Evolutionary conservation across 305 asterid genomes (phyloP).

Genomic region (Fraxinus albicans): DNA sequence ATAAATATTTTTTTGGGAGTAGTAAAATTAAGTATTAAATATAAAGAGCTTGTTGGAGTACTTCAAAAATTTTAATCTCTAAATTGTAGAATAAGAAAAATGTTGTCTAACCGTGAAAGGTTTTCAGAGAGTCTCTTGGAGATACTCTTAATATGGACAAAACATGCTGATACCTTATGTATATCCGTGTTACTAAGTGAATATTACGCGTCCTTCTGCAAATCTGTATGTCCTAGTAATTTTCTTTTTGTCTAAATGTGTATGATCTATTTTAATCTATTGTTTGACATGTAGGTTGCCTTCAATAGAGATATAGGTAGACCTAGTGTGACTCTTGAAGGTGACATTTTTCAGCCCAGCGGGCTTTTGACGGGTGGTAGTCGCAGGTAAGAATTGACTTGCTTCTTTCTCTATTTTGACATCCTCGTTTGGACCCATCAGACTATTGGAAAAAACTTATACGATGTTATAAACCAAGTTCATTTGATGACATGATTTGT

Average conservation of each 20-base stretch:
- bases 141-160: background rate
- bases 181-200: background rate
- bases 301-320: conserved; percentile 62
- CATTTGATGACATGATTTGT: background rate
- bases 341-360: conserved; percentile 94
- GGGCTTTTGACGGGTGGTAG: conserved; percentile 98
- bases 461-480: background rate
- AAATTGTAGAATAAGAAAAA: background rate
- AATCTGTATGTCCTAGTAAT: background rate
- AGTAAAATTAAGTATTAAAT: too few species aligned
- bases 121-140: too few species aligned
- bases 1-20: background rate
- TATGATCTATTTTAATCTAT: conserved; percentile 18
- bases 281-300: conserved; percentile 59
- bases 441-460: background rate
- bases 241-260: background rate
- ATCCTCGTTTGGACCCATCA: background rate
- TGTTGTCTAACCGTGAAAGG: background rate
- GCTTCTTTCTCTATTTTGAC: conserved; percentile 20
- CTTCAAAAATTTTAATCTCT: background rate
- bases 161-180: background rate
- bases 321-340: conserved; percentile 83
- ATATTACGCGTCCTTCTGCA: background rate
- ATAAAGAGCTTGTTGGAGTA: background rate
- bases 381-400: conserved; percentile 62